These are phyloP conservation scores for Glarea lozoyensis DNA, from an alignment of 495 filamentous ascomycete genomes.

Conservation along the genomic window DNA sequence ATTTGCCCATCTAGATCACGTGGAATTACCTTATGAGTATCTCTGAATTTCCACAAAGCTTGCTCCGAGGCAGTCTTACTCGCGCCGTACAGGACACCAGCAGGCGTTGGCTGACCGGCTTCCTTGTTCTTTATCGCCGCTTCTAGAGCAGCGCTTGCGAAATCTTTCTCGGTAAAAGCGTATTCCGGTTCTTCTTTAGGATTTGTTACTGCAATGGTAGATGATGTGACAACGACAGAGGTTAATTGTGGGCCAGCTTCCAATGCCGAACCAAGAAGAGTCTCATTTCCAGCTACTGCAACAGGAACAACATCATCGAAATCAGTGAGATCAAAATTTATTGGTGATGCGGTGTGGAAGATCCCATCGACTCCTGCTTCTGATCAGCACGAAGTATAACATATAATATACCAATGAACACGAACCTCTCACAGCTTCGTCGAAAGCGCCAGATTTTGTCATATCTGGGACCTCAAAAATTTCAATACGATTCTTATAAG, in stretches of 20 bases:
- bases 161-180: conserved; percentile 14
- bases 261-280: conserved; percentile 16
- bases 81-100: conserved; percentile 17
- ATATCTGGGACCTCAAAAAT: conserved; percentile 23
- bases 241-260: conserved; percentile 21
- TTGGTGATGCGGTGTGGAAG: conserved; percentile 24
- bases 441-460: conserved; percentile 22
- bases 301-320: conserved; percentile 15
- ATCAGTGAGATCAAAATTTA: conserved; percentile 9
- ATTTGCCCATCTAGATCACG: not conserved
- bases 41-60: conserved; percentile 20
- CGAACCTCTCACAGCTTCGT: conserved; percentile 24
- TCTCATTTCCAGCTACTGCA: conserved; percentile 16
- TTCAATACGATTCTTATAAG: conserved; percentile 16
- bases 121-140: conserved; percentile 7
- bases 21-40: conserved; percentile 14
- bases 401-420: not conserved
- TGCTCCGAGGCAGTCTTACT: conserved; percentile 21
- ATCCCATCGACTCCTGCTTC: conserved; percentile 19
- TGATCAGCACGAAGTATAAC: not conserved
- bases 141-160: conserved; percentile 3
- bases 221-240: conserved; percentile 22
- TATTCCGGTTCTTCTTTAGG: conserved; percentile 16
- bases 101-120: conserved; percentile 2
- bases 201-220: conserved; percentile 14